phyloP scores from a whole-genome alignment of 129 eudicot genomes.

The Dittrichia graveolens region DNA sequence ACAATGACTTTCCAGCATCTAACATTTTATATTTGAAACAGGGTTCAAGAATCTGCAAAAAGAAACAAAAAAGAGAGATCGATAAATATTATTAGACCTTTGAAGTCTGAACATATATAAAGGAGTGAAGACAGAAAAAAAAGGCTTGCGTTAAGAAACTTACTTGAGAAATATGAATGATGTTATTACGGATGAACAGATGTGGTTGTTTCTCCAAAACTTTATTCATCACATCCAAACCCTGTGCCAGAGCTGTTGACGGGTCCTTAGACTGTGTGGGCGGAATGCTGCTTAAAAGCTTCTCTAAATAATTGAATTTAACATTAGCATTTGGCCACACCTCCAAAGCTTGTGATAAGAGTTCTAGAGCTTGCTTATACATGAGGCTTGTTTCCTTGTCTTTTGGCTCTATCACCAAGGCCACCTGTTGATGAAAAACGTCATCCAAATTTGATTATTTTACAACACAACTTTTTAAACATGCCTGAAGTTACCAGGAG shows the following conservation, averaged over 20 bases:
- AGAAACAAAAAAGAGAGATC: not conserved
- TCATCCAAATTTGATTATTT: not conserved
- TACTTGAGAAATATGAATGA: slow-evolving; percentile 94
- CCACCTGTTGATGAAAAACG: slow-evolving; percentile 57
- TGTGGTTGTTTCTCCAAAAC: slow-evolving; percentile 98
- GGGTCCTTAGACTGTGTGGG: slow-evolving; percentile 98
- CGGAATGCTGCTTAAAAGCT: slow-evolving; percentile 87
- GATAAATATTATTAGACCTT: not conserved
- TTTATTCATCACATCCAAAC: slow-evolving; percentile 97
- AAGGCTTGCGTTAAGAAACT: slow-evolving; percentile 15
- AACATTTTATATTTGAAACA: slow-evolving; percentile 95
- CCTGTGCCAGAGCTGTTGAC: slow-evolving; percentile 97
- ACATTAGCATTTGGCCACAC: slow-evolving; percentile 99
- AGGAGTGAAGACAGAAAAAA: too few species aligned
- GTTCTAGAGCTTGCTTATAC: slow-evolving; percentile 96
- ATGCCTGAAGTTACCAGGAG: too few species aligned
- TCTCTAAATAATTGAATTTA: slow-evolving; percentile 93
- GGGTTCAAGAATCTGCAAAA: slow-evolving; percentile 87
- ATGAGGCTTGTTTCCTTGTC: slow-evolving; percentile 93
- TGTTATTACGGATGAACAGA: slow-evolving; percentile 88
- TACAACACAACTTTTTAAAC: too few species aligned
- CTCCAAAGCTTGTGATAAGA: slow-evolving; percentile 92
- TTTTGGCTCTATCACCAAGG: slow-evolving; percentile 96
- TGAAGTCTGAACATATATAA: not conserved
- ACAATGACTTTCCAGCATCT: slow-evolving; percentile 91